phyloP scores from a whole-genome alignment of 23 red algal species.

The Gracilaria domingensis region DNA sequence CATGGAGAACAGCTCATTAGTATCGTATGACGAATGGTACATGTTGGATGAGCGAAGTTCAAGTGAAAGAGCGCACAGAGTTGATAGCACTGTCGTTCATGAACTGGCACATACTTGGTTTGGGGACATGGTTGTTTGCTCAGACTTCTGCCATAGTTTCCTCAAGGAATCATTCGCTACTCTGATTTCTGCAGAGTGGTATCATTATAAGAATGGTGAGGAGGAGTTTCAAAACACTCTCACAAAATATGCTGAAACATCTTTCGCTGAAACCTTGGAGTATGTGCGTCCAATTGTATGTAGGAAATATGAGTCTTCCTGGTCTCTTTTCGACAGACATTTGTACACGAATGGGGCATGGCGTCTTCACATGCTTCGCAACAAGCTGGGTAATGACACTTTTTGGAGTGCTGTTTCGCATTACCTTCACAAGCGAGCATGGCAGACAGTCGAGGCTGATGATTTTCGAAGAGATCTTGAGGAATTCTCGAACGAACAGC shows the following conservation, averaged over 20 bases:
- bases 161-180: constrained; percentile 80
- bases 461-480: constrained; percentile 80
- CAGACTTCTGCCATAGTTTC: constrained; percentile 70
- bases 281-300: constrained; percentile 74
- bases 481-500: constrained; percentile 37
- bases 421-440: constrained; percentile 62
- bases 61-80: constrained; percentile 60
- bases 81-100: constrained; percentile 71
- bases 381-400: constrained; percentile 59
- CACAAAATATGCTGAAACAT: constrained; percentile 51
- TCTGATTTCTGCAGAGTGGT: constrained; percentile 66
- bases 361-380: constrained; percentile 81
- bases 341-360: constrained; percentile 79
- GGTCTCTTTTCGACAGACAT: constrained; percentile 77
- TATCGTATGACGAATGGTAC: constrained; percentile 81
- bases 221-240: constrained; percentile 69
- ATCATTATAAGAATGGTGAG: constrained; percentile 64
- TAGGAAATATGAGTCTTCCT: constrained; percentile 63
- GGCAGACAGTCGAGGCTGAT: constrained; percentile 74
- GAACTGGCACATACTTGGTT: constrained; percentile 81
- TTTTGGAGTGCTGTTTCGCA: constrained; percentile 68
- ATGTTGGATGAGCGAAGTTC: constrained; percentile 66
- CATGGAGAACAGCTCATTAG: constrained; percentile 85
- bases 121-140: constrained; percentile 72
- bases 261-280: constrained; percentile 57